A percentile compares a stretch with the other conserved stretches of the same genome.
Conservation (phyloP, 2,329 filamentous ascomycete genomes). For the Coniochaeta ligniaria region DNA sequence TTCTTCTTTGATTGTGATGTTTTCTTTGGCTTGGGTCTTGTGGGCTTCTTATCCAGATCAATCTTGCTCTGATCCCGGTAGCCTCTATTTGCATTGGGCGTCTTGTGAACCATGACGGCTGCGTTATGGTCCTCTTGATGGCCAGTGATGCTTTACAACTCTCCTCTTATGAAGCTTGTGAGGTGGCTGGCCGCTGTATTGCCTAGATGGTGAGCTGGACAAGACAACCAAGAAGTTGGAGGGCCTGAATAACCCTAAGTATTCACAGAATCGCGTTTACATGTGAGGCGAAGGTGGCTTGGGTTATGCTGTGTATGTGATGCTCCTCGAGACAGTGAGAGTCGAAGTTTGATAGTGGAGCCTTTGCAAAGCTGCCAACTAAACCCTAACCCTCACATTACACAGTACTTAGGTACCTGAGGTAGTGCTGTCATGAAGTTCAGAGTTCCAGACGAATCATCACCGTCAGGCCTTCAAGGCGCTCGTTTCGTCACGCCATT, state of each 20-base stretch:
- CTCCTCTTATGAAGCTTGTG: background rate
- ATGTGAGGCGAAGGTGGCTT: background rate
- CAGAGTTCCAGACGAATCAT: no score
- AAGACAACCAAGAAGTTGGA: background rate
- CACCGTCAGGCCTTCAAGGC: background rate
- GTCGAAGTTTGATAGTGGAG: background rate
- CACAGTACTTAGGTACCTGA: background rate
- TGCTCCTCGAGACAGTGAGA: background rate
- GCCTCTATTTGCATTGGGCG: background rate
- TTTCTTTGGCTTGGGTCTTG: background rate
- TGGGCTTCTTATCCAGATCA: background rate
- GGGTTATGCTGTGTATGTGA: background rate
- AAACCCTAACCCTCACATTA: background rate
- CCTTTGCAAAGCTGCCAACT: background rate
- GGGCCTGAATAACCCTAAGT: background rate
- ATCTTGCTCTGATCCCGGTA: background rate
- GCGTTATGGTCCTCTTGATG: background rate
- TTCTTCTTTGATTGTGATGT: constrained; percentile 3
- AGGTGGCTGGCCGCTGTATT: no score
- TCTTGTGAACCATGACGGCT: background rate
- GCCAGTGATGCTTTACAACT: background rate
- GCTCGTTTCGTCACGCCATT: background rate
- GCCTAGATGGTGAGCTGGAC: background rate
- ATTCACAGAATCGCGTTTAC: no score
- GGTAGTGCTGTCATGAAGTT: no score